These are phyloP conservation scores for Dicorynia guianensis DNA, from an alignment of 306 rosid species.

Conservation along the genomic window DNA sequence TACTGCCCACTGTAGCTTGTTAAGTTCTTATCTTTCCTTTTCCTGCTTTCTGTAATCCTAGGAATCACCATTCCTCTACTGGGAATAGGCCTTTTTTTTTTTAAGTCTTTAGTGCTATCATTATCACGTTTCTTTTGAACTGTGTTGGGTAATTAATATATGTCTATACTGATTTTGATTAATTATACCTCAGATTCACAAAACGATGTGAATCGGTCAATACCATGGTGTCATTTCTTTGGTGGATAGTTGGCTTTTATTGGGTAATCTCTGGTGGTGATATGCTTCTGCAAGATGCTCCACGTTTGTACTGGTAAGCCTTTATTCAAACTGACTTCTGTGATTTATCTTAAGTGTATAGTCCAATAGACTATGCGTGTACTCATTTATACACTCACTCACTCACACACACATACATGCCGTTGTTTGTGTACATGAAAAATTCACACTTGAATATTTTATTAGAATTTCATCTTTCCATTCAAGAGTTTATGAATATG, in stretches of 20 bases:
- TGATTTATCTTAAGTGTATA: slow-evolving; percentile 12
- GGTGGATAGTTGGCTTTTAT: slow-evolving; percentile 98
- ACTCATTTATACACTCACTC: background rate
- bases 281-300: slow-evolving; percentile 73
- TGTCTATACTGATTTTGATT: slow-evolving; percentile 49
- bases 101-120: too few species aligned
- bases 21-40: too few species aligned
- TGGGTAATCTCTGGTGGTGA: slow-evolving; percentile 95
- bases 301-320: slow-evolving; percentile 85
- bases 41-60: too few species aligned
- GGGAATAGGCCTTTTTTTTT: too few species aligned
- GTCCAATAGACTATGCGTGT: slow-evolving; percentile 20
- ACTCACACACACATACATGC: background rate
- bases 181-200: slow-evolving; percentile 53
- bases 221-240: slow-evolving; percentile 82
- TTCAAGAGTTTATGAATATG: background rate
- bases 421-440: background rate
- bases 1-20: too few species aligned
- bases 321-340: slow-evolving; percentile 34
- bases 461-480: background rate
- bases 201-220: slow-evolving; percentile 85
- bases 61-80: too few species aligned
- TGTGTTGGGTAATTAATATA: slow-evolving; percentile 24
- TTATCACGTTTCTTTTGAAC: slow-evolving; percentile 32
- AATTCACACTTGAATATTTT: too few species aligned